phyloP scores from a whole-genome alignment of 2,329 filamentous ascomycete genomes.

The Trichoderma simmonsii region DNA sequence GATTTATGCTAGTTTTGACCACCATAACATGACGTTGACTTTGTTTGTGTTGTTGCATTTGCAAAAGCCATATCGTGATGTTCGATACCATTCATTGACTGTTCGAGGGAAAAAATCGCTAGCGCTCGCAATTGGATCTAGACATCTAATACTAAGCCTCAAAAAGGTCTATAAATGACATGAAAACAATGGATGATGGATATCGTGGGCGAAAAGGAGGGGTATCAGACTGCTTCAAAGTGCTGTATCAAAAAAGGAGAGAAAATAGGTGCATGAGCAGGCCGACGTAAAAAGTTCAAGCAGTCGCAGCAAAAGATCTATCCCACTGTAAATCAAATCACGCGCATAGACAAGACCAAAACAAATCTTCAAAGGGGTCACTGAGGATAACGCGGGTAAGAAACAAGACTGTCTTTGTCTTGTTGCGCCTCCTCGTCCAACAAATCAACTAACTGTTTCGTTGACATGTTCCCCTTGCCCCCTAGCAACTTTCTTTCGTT shows the following conservation, averaged over 20 bases:
- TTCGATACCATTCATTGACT: neutral
- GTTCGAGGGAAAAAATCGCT: neutral
- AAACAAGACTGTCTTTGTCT: neutral
- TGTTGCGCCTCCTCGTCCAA: neutral
- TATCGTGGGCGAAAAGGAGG: neutral
- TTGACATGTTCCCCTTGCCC: neutral
- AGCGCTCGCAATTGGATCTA: neutral
- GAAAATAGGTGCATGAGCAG: neutral
- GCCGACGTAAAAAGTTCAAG: neutral
- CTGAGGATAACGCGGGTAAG: neutral
- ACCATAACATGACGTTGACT: neutral
- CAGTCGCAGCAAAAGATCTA: neutral
- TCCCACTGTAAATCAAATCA: neutral
- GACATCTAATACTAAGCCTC: neutral
- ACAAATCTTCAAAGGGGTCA: neutral
- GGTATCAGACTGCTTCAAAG: slow-evolving; percentile 4
- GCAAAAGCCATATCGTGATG: neutral
- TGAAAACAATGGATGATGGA: neutral
- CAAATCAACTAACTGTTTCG: neutral
- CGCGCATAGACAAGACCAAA: neutral
- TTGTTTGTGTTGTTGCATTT: neutral
- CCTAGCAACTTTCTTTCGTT: neutral
- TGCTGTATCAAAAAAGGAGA: neutral
- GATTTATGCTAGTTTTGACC: neutral
- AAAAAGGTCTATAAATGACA: neutral